These are phyloP conservation scores for Aspergillus baeticus DNA, from an alignment of 495 filamentous ascomycete species.

Conservation along the genomic window DNA sequence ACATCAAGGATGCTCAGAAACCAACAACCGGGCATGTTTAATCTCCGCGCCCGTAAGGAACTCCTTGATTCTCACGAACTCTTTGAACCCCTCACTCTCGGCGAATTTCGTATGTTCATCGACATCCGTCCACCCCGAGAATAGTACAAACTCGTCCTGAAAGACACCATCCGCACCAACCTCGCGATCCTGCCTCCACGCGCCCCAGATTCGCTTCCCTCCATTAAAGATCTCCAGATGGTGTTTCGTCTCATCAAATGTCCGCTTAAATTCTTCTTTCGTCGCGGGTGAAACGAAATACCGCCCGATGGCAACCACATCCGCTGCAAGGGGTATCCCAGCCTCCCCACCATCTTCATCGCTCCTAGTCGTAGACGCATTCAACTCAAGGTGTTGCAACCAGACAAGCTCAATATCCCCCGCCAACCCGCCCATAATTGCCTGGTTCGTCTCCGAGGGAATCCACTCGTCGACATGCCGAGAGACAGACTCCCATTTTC, in stretches of 20 bases:
- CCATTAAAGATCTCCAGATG: conserved; percentile 35
- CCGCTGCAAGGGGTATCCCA: conserved; percentile 35
- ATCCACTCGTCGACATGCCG: conserved; percentile 49
- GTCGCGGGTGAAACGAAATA: conserved; percentile 40
- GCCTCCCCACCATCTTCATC: not conserved
- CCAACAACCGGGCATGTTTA: conserved; percentile 32
- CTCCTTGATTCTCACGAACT: conserved; percentile 32
- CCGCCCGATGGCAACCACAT: conserved; percentile 42
- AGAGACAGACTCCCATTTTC: conserved; percentile 49
- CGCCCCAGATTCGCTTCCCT: conserved; percentile 35
- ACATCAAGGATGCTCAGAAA: not conserved
- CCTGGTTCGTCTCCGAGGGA: conserved; percentile 38
- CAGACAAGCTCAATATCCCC: conserved; percentile 40
- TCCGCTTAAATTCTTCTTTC: conserved; percentile 37
- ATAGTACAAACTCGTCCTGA: conserved; percentile 50
- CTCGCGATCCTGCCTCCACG: conserved; percentile 50
- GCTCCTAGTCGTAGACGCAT: conserved; percentile 13
- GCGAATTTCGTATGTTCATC: conserved; percentile 46
- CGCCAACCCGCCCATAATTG: conserved; percentile 38
- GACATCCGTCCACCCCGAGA: conserved; percentile 49
- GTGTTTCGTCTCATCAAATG: conserved; percentile 28
- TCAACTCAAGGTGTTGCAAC: conserved; percentile 37
- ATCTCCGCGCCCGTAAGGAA: conserved; percentile 37
- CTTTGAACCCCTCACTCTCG: conserved; percentile 32
- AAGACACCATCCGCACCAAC: not conserved